phyloP scores from a whole-genome alignment of 2,329 filamentous ascomycete species.

The Mariannaea elegans region DNA sequence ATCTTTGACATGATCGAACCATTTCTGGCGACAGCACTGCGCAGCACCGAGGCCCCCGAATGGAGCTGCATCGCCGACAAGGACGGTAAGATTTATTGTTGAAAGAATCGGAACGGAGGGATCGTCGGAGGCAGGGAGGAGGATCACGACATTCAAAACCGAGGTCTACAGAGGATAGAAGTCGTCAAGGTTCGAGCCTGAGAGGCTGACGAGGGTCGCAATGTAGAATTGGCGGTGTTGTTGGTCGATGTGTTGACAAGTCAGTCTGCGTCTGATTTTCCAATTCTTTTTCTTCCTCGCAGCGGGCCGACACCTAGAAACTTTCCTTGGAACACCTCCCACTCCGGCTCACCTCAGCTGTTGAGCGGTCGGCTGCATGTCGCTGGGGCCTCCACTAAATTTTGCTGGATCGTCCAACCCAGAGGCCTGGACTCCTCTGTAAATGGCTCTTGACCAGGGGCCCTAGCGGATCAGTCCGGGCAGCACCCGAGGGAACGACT shows the following conservation, averaged over 20 bases:
- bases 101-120: conserved; percentile 2
- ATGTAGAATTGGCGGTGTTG: conserved; percentile 9
- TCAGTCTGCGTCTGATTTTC: conserved; percentile 26
- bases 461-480: conserved; percentile 30
- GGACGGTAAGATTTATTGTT: conserved; percentile 8
- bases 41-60: conserved; percentile 61
- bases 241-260: conserved; percentile 8
- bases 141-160: conserved; percentile 12
- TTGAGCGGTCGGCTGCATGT: conserved; percentile 24
- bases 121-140: neutral
- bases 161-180: neutral
- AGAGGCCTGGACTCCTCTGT: neutral
- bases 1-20: conserved; percentile 33
- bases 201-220: neutral
- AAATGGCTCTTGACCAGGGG: conserved; percentile 12
- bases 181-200: neutral
- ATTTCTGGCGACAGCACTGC: conserved; percentile 47
- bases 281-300: conserved; percentile 16
- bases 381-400: conserved; percentile 23
- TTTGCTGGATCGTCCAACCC: neutral
- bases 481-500: conserved; percentile 23
- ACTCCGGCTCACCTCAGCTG: conserved; percentile 2
- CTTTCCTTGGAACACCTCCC: conserved; percentile 30
- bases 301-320: conserved; percentile 38
- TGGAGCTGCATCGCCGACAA: conserved; percentile 60